phyloP scores from a whole-genome alignment of 768 basidiomycete species.

The Trametes villosa region DNA sequence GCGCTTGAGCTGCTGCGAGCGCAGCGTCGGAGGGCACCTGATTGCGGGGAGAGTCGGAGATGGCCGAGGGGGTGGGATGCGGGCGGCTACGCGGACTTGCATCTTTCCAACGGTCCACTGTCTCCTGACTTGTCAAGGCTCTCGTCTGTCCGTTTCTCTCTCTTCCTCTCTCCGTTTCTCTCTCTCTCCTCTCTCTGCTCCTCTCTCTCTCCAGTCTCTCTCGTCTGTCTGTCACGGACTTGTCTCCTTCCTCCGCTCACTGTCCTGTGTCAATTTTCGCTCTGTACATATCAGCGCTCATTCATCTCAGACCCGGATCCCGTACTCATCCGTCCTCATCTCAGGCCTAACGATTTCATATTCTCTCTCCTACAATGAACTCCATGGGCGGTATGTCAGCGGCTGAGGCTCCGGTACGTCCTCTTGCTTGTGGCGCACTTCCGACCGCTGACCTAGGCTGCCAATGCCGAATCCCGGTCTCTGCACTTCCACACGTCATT shows the following conservation, averaged over 20 bases:
- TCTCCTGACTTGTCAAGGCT: slow-evolving; percentile 37
- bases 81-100: slow-evolving; percentile 15
- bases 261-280: slow-evolving; percentile 31
- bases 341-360: slow-evolving; percentile 34
- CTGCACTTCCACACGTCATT: slow-evolving; percentile 25
- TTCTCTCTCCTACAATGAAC: slow-evolving; percentile 66
- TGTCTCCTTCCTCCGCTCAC: slow-evolving; percentile 32
- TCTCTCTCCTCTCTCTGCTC: slow-evolving; percentile 48
- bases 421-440: background rate
- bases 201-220: slow-evolving; percentile 57
- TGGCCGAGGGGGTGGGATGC: slow-evolving; percentile 25
- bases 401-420: slow-evolving; percentile 79
- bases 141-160: slow-evolving; percentile 44
- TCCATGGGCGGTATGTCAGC: slow-evolving; percentile 67
- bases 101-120: slow-evolving; percentile 28
- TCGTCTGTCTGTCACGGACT: slow-evolving; percentile 55
- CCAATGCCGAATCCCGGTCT: background rate
- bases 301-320: slow-evolving; percentile 6
- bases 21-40: slow-evolving; percentile 15
- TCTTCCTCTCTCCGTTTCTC: slow-evolving; percentile 45
- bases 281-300: slow-evolving; percentile 32
- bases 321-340: slow-evolving; percentile 26
- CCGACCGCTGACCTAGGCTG: slow-evolving; percentile 7
- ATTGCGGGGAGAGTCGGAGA: slow-evolving; percentile 30
- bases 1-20: background rate